Evolutionary conservation across 2,329 filamentous ascomycete species (phyloP).

Genomic region (Fusarium pseudoanthophilum): DNA sequence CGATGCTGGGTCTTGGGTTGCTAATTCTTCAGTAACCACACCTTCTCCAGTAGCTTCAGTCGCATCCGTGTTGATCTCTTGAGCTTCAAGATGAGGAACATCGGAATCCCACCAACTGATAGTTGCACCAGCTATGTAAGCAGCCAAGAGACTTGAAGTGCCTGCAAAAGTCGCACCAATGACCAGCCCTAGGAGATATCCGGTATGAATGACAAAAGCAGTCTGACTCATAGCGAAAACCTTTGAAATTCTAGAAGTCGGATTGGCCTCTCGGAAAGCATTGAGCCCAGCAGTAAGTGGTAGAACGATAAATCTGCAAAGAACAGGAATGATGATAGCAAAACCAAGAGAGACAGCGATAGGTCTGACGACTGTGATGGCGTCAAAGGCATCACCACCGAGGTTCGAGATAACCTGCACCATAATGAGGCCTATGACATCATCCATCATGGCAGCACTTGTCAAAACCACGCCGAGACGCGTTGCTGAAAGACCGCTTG

Average conservation of each 20-base stretch:
- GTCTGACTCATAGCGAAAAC: conserved; percentile 48
- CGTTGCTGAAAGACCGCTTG: conserved; percentile 55
- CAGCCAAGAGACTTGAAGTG: conserved; percentile 70
- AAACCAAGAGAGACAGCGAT: conserved; percentile 63
- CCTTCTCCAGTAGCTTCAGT: not conserved
- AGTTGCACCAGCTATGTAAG: conserved; percentile 69
- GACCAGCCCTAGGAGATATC: conserved; percentile 61
- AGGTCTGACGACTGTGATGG: conserved; percentile 56
- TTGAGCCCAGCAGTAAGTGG: conserved; percentile 55
- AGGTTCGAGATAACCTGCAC: conserved; percentile 79
- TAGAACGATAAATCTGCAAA: conserved; percentile 57
- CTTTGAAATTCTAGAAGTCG: conserved; percentile 32
- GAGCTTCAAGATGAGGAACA: conserved; percentile 37
- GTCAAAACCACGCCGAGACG: conserved; percentile 71
- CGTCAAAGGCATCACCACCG: conserved; percentile 49
- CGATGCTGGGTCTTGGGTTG: not conserved
- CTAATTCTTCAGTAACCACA: not conserved
- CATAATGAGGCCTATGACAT: conserved; percentile 81
- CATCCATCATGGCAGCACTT: conserved; percentile 83
- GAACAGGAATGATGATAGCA: conserved; percentile 57
- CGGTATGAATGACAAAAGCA: conserved; percentile 59
- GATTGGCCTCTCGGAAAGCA: conserved; percentile 40
- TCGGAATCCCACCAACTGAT: conserved; percentile 69
- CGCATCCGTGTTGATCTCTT: not conserved
- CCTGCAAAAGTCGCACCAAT: conserved; percentile 67